Evolutionary conservation across 768 basidiomycete genomes (phyloP), one percentile per base, ranked within the genome.

Genomic region (Sarcodon sp.): DNA sequence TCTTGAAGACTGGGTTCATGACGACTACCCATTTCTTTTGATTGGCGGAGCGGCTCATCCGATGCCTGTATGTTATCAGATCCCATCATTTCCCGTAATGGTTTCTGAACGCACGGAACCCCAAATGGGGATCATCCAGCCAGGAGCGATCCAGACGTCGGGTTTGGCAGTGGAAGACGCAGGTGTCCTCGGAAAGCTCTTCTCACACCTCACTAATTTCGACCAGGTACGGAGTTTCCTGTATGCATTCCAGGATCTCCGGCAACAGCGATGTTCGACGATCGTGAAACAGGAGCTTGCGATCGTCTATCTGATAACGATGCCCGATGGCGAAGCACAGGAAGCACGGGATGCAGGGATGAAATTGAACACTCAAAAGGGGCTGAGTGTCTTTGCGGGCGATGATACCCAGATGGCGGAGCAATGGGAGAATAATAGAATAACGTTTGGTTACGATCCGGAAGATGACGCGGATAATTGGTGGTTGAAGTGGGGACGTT

Each of bases 281-380:
- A 68, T 74, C 12, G 65, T 69, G 50, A 58, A 64, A 35, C 70
- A 68, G 16, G 63, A 64, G 38, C 47, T 56, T 32, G 46, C 27
- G 33, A 57, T 57, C 45, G 46, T 53, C 37, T 33, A 41, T 45
- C 52, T 57, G 48, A 49, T 52, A 46, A 53, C 21, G 49, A 55
- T 32, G 51, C 48, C 44, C 52, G 50, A 57, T 6, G 72, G 76
- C 4, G 66, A 43, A 33, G 52, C 52, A 46, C 57, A 54, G 33
- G 46, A 48, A 32, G 48, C 3, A 38, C 60, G 66, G 3, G 62
- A 66, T 43, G 45, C 48, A 6, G 47, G 45, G 33, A 54, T 66
- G 59, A 53, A 54, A 15, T 35, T 36, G 12, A 53, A 50, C 50
- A 37, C 47, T 46, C 48, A 54, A 35, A 18, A 45, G 33, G 57